These are phyloP conservation scores for Syzygium malaccense DNA, from an alignment of 441 rosid species.

Conservation along the genomic window DNA sequence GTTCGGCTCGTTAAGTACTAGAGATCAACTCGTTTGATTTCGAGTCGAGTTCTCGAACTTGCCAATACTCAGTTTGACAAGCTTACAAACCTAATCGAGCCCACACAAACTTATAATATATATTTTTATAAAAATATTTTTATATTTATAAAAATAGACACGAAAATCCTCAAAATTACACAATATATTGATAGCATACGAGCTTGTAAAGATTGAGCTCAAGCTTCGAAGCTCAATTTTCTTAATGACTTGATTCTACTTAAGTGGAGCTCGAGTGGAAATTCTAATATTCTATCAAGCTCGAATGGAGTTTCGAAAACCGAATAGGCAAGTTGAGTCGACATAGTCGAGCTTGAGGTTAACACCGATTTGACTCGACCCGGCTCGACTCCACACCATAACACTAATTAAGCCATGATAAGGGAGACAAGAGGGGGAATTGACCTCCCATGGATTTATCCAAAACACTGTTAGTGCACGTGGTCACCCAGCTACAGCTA, in stretches of 20 bases:
- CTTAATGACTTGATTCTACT: background rate
- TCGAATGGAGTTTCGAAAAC: background rate
- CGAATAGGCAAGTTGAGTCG: background rate
- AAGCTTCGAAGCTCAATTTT: background rate
- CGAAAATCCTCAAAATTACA: background rate
- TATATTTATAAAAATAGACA: background rate
- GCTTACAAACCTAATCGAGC: background rate
- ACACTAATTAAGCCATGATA: background rate
- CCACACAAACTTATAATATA: background rate
- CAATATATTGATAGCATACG: background rate
- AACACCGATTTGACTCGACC: no score
- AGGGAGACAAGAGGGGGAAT: background rate
- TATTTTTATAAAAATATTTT: background rate
- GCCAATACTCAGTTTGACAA: background rate
- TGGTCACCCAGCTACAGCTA: background rate
- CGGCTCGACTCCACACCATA: rapidly evolving
- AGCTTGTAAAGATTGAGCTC: background rate
- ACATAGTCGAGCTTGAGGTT: background rate
- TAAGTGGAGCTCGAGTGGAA: background rate
- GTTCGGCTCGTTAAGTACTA: background rate
- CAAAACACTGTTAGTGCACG: background rate
- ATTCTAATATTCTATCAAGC: background rate
- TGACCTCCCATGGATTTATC: background rate
- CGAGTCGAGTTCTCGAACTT: background rate
- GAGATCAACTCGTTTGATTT: background rate